Percentiles rank a stretch among this genome's conserved stretches.
Evolutionary conservation across 805 yeast genomes (phyloP).

Genomic region (Saturnispora hagleri): DNA sequence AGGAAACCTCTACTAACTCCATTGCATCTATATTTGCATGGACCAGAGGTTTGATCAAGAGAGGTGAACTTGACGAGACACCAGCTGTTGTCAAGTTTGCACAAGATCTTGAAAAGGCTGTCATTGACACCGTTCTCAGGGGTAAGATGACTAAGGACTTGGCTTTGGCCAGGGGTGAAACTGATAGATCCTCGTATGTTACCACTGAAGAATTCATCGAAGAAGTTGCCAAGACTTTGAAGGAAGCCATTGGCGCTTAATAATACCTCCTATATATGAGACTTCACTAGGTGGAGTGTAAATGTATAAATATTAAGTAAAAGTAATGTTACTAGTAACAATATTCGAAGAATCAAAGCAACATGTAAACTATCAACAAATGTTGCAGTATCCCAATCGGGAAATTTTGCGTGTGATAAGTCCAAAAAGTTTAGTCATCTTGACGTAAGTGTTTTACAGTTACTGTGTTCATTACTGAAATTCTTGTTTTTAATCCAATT

Average conservation of each 20-base stretch:
- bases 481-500: not conserved
- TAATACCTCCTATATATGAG: not conserved
- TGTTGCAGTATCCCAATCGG: not conserved
- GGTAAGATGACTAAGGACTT: constrained; percentile 94
- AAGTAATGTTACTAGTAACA: not conserved
- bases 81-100: constrained; percentile 82
- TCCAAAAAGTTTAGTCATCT: not conserved
- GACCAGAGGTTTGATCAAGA: constrained; percentile 88
- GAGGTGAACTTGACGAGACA: constrained; percentile 82
- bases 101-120: constrained; percentile 68
- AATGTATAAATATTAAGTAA: not conserved
- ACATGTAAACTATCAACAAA: not conserved
- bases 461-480: not conserved
- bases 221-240: constrained; percentile 64
- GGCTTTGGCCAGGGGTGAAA: constrained; percentile 82
- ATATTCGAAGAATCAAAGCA: too few relatives aligned
- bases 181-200: constrained; percentile 73
- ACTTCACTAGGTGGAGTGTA: not conserved
- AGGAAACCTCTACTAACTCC: constrained; percentile 94
- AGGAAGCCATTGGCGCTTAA: constrained; percentile 15
- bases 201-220: constrained; percentile 88
- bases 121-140: constrained; percentile 77
- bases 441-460: not conserved
- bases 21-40: constrained; percentile 97
- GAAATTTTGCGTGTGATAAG: not conserved